Conservation (phyloP, 441 rosid species). For the Mallotus japonicus region DNA sequence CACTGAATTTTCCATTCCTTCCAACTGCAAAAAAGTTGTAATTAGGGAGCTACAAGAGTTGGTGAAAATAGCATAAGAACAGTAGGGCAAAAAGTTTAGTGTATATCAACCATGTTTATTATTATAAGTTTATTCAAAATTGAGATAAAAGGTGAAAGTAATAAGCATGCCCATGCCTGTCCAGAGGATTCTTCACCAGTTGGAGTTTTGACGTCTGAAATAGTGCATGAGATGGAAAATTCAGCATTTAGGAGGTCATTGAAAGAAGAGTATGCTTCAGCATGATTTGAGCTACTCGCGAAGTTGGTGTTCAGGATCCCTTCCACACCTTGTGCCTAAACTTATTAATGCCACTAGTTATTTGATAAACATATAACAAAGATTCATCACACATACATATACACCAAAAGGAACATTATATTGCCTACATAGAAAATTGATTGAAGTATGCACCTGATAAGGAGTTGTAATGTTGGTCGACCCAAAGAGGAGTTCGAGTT, state of each 20-base stretch:
- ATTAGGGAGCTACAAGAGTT: not conserved
- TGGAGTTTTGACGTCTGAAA: constrained; percentile 6
- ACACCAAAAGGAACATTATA: not conserved
- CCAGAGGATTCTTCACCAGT: constrained; percentile 19
- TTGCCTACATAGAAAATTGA: not conserved
- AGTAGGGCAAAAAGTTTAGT: too few species aligned
- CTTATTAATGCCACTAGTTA: not conserved
- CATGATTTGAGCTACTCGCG: not conserved
- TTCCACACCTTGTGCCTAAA: constrained; percentile 22
- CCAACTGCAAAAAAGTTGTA: constrained; percentile 14
- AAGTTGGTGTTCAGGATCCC: not conserved
- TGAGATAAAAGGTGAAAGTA: not conserved
- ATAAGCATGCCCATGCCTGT: constrained; percentile 27
- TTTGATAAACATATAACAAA: too few species aligned
- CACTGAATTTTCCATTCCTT: constrained; percentile 17
- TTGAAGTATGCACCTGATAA: not conserved
- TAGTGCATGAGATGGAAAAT: not conserved
- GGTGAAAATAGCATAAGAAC: not conserved
- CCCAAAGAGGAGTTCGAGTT: constrained; percentile 16
- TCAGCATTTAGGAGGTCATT: constrained; percentile 24
- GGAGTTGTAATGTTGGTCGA: constrained; percentile 5
- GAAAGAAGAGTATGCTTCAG: constrained; percentile 3
- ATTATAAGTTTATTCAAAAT: not conserved
- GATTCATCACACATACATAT: too few species aligned
- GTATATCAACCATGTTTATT: not conserved